phyloP scores from a whole-genome alignment of 2,329 filamentous ascomycete species.

The Lachnellula suecica region DNA sequence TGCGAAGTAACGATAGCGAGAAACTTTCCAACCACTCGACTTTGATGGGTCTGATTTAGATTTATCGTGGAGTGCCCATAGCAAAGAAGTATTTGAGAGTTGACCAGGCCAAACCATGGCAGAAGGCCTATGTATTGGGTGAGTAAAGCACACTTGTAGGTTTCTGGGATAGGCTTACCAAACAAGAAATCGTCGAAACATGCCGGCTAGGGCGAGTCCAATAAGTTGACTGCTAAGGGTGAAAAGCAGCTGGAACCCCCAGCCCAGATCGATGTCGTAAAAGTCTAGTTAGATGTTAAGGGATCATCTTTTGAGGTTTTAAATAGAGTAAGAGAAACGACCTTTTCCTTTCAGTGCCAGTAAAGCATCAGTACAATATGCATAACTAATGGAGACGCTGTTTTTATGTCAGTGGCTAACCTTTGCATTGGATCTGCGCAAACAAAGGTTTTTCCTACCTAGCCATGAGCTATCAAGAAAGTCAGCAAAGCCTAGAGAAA shows the following conservation, averaged over 20 bases:
- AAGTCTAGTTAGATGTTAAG: slow-evolving; percentile 42
- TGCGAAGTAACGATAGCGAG: slow-evolving; percentile 37
- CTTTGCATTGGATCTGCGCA: neutral
- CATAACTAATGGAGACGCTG: slow-evolving; percentile 34
- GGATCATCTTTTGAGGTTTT: neutral
- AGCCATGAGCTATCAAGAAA: slow-evolving; percentile 16
- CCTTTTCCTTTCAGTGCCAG: slow-evolving; percentile 55
- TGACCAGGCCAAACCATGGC: slow-evolving; percentile 25
- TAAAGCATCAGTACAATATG: slow-evolving; percentile 72
- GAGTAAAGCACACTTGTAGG: slow-evolving; percentile 32
- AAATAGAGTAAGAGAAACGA: neutral
- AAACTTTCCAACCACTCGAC: slow-evolving; percentile 54
- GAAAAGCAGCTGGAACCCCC: slow-evolving; percentile 59
- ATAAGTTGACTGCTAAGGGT: slow-evolving; percentile 61
- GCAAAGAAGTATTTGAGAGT: slow-evolving; percentile 19
- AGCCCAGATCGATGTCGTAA: slow-evolving; percentile 59
- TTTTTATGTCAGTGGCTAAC: slow-evolving; percentile 23
- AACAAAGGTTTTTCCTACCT: slow-evolving; percentile 9
- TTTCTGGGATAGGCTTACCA: slow-evolving; percentile 35
- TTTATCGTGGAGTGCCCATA: slow-evolving; percentile 58
- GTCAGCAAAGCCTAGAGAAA: slow-evolving; percentile 32
- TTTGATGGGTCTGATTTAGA: slow-evolving; percentile 49
- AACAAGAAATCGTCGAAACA: slow-evolving; percentile 59
- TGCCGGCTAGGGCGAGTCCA: slow-evolving; percentile 61
- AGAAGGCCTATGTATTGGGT: slow-evolving; percentile 12